Base-by-base conservation (phyloP, 805 yeast genomes). In the Candida manassasensis region DNA sequence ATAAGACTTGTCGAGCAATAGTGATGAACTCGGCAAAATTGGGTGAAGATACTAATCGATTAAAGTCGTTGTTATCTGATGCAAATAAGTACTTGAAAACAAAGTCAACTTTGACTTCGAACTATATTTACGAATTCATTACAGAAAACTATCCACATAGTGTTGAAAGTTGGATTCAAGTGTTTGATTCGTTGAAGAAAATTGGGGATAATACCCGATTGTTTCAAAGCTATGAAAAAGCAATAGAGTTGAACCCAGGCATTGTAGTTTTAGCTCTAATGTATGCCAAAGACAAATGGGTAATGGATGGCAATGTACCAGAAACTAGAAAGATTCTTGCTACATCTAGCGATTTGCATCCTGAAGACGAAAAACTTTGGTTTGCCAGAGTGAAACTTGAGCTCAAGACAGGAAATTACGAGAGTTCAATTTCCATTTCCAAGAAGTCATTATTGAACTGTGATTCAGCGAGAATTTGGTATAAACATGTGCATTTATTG, bases 271-370 rank as follows among this genome's bases (percentile, higher is more conserved):
- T 86, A 28, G 71, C 76, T 57, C 55, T 86, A 34, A 75, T 81
- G 77, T 85, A 75, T 49, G 83, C 95, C 0, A 81, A 81, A 44
- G 89, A 83, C 46, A 63, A 71, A 35, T 78, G 87, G 81, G 56
- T 60, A 29, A 38, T 62, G 16, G 69, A 59, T 2, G 50, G 62
- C 1, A 77, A 82, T 44, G 47, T 71, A 1, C 58, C 51, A 1
- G 71, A 63, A 3, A 83, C 95, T 0, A 61, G 79, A 35, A 45
- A 50, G 1, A 72, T 84, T 3, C 57, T 88, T 4, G 50, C 61
- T 2, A 58, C 64, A 10, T 82, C 83, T 0, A 52, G 73, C 28
- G 49, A 59, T 4, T 36, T 45, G 2, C 56, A 73, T 6, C 73
- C 81, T 1, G 43, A 55, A 0, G 66, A 62, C 40, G 80, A 76